phyloP scores from a whole-genome alignment of 2,329 filamentous ascomycete genomes.

The Pseudogymnoascus sp. region DNA sequence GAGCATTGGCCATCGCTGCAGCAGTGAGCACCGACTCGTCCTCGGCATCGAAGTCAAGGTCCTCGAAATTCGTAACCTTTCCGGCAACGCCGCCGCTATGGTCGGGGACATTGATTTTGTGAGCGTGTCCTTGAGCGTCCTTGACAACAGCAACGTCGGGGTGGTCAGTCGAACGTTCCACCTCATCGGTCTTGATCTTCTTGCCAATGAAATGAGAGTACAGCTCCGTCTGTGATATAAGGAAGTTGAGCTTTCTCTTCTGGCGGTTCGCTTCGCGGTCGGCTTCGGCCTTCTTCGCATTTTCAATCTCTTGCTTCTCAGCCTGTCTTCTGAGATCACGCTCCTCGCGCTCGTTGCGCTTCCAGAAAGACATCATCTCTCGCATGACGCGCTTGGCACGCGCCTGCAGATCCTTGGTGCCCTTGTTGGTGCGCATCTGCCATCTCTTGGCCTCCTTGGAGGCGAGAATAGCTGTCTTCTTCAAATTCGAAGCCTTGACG shows the following conservation, averaged over 20 bases:
- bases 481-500: slow-evolving; percentile 88
- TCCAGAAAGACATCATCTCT: slow-evolving; percentile 99
- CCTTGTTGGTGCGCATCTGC: slow-evolving; percentile 97
- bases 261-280: slow-evolving; percentile 96
- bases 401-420: slow-evolving; percentile 93
- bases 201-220: slow-evolving; percentile 99
- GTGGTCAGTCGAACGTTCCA: slow-evolving; percentile 83
- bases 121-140: slow-evolving; percentile 40
- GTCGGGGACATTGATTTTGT: slow-evolving; percentile 44
- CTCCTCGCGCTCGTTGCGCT: slow-evolving; percentile 95
- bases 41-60: slow-evolving; percentile 91
- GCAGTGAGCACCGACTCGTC: slow-evolving; percentile 76
- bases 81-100: slow-evolving; percentile 46
- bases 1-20: slow-evolving; percentile 90
- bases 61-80: slow-evolving; percentile 90
- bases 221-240: slow-evolving; percentile 96
- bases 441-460: slow-evolving; percentile 96
- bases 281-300: slow-evolving; percentile 92
- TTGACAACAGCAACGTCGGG: slow-evolving; percentile 55
- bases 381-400: slow-evolving; percentile 97
- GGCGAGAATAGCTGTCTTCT: slow-evolving; percentile 93
- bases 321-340: slow-evolving; percentile 89
- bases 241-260: slow-evolving; percentile 97
- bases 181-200: slow-evolving; percentile 96
- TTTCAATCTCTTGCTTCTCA: slow-evolving; percentile 92